These are phyloP conservation scores for Phyllosticta paracitricarpa DNA, from an alignment of 2,329 filamentous ascomycete species.

Conservation along the genomic window DNA sequence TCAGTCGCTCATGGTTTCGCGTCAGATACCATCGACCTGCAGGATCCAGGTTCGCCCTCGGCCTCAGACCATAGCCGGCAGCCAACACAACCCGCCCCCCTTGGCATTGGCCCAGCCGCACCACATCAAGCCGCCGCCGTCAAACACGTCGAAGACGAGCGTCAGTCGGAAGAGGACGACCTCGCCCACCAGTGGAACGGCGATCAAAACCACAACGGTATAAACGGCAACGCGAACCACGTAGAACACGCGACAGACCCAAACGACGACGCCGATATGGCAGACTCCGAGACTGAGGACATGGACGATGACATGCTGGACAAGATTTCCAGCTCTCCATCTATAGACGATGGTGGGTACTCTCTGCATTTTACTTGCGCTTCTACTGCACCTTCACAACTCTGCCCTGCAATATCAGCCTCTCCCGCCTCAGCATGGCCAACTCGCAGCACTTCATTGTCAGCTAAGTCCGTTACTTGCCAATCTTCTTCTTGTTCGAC, in stretches of 20 bases:
- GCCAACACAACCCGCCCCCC: constrained; percentile 39
- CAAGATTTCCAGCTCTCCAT: constrained; percentile 96
- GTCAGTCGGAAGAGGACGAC: constrained; percentile 58
- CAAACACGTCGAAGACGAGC: constrained; percentile 67
- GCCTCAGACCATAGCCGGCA: constrained; percentile 68
- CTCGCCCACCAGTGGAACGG: constrained; percentile 37
- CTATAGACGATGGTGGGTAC: constrained; percentile 97
- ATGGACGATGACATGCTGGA: constrained; percentile 94
- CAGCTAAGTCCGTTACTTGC: constrained; percentile 24
- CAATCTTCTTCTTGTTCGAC: constrained; percentile 10
- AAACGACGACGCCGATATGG: constrained; percentile 41
- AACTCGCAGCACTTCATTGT: constrained; percentile 32
- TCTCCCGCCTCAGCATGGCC: constrained; percentile 25
- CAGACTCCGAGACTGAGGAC: constrained; percentile 53
- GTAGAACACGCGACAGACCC: constrained; percentile 18
- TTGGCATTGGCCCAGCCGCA: constrained; percentile 49
- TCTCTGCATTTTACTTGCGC: constrained; percentile 25
- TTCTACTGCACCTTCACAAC: constrained; percentile 27
- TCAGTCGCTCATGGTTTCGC: constrained; percentile 17
- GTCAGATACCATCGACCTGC: constrained; percentile 87
- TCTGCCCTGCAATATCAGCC: constrained; percentile 17
- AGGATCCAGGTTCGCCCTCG: constrained; percentile 71
- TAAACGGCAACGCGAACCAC: constrained; percentile 45
- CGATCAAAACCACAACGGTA: constrained; percentile 40
- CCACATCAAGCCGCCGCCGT: constrained; percentile 81